Evolutionary conservation across 176 grass and related monocot species (phyloP).

Genomic region (Zoysia pacifica): DNA sequence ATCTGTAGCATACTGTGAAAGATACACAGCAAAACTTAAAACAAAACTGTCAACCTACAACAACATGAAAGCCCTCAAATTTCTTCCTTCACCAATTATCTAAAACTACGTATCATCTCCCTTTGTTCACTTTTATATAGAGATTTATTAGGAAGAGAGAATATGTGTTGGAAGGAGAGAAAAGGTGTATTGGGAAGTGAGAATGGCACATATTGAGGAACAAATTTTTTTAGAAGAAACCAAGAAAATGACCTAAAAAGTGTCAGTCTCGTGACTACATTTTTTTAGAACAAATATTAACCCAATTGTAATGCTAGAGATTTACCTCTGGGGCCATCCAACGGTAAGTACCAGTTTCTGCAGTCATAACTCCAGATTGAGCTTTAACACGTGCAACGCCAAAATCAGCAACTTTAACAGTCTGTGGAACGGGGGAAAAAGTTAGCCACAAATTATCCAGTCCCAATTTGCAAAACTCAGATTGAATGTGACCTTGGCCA

Average conservation of each 20-base stretch:
- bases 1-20: neutral
- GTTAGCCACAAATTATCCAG: slow-evolving; percentile 20
- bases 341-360: slow-evolving; percentile 98
- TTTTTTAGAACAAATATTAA: slow-evolving; percentile 30
- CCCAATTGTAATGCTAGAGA: neutral
- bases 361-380: slow-evolving; percentile 99
- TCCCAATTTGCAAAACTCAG: neutral
- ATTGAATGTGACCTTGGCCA: slow-evolving; percentile 3
- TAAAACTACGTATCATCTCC: neutral
- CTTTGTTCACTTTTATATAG: no score
- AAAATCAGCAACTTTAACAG: slow-evolving; percentile 98
- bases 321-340: slow-evolving; percentile 99
- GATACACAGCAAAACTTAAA: neutral
- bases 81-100: neutral
- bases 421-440: slow-evolving; percentile 46
- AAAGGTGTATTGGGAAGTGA: no score
- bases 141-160: no score
- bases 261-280: neutral
- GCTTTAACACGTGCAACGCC: slow-evolving; percentile 94
- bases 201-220: neutral
- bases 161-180: no score
- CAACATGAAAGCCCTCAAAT: neutral
- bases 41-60: neutral
- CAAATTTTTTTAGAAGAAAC: neutral
- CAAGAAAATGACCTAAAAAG: neutral